Percentiles rank a stretch among this genome's conserved stretches.
phyloP scores from a whole-genome alignment of 2,329 filamentous ascomycete species.

The Cadophora luteo-olivacea region DNA sequence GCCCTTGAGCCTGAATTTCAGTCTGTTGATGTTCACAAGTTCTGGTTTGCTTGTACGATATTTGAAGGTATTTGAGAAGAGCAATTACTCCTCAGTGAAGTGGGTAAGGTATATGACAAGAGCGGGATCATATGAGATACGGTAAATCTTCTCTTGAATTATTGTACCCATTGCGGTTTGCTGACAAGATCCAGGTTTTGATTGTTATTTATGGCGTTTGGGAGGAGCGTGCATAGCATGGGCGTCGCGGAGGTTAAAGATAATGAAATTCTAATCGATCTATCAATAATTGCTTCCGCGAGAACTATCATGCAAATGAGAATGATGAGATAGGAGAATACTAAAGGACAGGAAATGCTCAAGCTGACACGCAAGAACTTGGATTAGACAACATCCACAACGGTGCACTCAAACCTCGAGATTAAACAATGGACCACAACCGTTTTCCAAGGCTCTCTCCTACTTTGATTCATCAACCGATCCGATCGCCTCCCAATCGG shows the following conservation, averaged over 20 bases:
- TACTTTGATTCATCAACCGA: neutral
- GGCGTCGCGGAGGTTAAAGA: constrained; percentile 24
- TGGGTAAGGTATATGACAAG: constrained; percentile 99
- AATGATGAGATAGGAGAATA: neutral
- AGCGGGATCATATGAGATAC: constrained; percentile 96
- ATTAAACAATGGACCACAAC: neutral
- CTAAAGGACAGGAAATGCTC: neutral
- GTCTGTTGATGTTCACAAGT: constrained; percentile 96
- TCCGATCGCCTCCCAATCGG: neutral
- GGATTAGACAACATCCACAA: neutral
- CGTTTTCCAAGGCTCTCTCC: neutral
- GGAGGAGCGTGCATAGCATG: constrained; percentile 28
- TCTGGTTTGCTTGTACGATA: constrained; percentile 92
- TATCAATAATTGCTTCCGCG: neutral
- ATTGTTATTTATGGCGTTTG: constrained; percentile 26
- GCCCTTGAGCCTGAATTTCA: constrained; percentile 90
- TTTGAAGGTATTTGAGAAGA: constrained; percentile 99
- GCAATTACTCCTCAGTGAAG: constrained; percentile 97
- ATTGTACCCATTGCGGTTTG: neutral
- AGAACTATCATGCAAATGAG: neutral
- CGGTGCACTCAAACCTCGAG: neutral
- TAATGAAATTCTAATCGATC: constrained; percentile 18
- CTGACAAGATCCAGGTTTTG: constrained; percentile 32
- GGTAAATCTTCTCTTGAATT: constrained; percentile 54
- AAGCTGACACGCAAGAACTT: neutral